Percentiles rank a stretch among this genome's conserved stretches.
Evolutionary conservation across 768 basidiomycete species (phyloP).

Genomic region (Mycena belliarum): DNA sequence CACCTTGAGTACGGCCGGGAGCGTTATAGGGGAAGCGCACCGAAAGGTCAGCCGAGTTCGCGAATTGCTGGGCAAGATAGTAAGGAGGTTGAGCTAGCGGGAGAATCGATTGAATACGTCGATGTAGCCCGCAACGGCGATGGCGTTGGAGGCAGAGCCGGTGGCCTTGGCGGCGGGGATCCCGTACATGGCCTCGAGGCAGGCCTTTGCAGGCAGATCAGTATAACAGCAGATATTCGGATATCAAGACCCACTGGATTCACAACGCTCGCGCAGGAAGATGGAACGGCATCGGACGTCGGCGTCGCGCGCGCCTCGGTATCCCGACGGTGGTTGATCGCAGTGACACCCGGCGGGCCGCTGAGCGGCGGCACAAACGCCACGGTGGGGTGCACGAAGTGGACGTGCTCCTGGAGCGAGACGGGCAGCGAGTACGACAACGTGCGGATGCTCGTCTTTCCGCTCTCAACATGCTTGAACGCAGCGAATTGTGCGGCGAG

Average conservation of each 20-base stretch:
- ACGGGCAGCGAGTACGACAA: constrained; percentile 49
- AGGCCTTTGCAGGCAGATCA: neutral
- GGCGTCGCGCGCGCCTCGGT: neutral
- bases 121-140: constrained; percentile 33
- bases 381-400: constrained; percentile 42
- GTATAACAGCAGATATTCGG: no score
- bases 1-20: neutral
- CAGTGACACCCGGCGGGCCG: neutral
- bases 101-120: constrained; percentile 7
- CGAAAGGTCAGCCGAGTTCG: neutral
- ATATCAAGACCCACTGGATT: constrained; percentile 1
- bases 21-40: neutral
- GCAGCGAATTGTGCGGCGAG: constrained; percentile 41
- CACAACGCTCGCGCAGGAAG: neutral
- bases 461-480: constrained; percentile 38
- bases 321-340: neutral
- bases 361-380: constrained; percentile 6
- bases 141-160: constrained; percentile 23
- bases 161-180: constrained; percentile 1
- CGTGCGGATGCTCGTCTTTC: constrained; percentile 43
- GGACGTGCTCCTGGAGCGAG: constrained; percentile 42
- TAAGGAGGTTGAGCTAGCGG: no score
- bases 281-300: neutral
- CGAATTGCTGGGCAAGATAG: constrained; percentile 3
- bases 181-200: constrained; percentile 2